Evolutionary conservation across 345 rosid species (phyloP), one percentile per base, ranked within the genome.

Genomic region (Eucalyptus lansdowneana): DNA sequence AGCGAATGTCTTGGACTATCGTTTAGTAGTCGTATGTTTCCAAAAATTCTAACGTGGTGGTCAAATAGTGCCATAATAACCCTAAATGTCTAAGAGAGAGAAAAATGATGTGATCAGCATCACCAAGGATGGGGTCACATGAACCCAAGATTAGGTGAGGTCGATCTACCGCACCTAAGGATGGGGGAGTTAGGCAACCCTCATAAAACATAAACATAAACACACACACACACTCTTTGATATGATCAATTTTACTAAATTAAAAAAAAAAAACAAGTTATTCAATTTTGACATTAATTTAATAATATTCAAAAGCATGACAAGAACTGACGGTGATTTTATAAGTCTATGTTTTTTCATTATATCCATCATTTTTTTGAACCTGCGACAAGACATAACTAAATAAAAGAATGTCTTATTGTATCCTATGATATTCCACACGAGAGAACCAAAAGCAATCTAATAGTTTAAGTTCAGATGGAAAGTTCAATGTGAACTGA

Each of bases 321-420:
- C 6, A 65, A 65, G 21, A n/a, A 31, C 5, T 9, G 3, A 15
- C 6, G 2, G 2, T 65, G 21, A 31, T 65, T 65, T 65, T 65
- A 65, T 9, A n/a, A 4, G 21, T 65, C 1, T 9, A 69, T 3
- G 3, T 31, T 69, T n/a, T n/a, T 69, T 34, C 44, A 17, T 34
- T 21, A 34, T 34, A 69, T 69, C 12, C 24, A 69, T 69, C 12
- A 14, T 16, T 69, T 69, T n/a, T n/a, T 69, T 9, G 7, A 34
- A 16, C 42, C 0, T 0, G 2, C 0, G 24, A 69, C 44, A 69
- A 69, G 13, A 34, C 13, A 17, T 11, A 5, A 31, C 44, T 34
- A 69, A 69, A 3, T 67, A 31, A 67, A 67, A 17, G 6, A 15
- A 67, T 67, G 5, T 67, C 80, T 17, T 0, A 34, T 69, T 34